Percentiles rank a stretch among this genome's conserved stretches.
Conservation (phyloP, 179 eudicot genomes). For the Sideroxylon spinosum region DNA sequence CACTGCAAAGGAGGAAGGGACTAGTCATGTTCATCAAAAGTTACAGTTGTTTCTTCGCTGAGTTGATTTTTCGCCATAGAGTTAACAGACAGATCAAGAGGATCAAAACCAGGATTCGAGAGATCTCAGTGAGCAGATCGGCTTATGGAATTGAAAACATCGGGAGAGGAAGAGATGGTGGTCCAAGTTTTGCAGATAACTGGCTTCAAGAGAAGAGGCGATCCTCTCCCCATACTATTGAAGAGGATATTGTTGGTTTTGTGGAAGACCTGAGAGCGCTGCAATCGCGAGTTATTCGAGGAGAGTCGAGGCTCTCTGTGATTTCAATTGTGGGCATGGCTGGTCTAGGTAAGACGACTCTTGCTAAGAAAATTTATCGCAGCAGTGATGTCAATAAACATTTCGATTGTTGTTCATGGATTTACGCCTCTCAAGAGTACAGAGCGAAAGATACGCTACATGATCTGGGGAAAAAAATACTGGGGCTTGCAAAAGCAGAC, state of each 20-base stretch:
- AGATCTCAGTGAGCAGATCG: constrained; percentile 3
- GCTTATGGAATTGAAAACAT: constrained; percentile 10
- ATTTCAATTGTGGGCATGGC: too few relatives aligned
- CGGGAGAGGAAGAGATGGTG: not conserved
- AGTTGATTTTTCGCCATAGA: not conserved
- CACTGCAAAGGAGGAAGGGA: not conserved
- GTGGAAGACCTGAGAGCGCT: not conserved
- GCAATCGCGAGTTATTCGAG: not conserved
- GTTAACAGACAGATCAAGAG: not conserved
- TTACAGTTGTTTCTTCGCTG: not conserved
- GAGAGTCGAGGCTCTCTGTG: not conserved
- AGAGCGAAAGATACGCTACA: not conserved
- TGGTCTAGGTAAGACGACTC: too few relatives aligned
- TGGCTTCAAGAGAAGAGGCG: constrained; percentile 10
- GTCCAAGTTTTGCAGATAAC: too few relatives aligned
- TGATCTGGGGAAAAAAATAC: not conserved
- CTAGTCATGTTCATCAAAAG: not conserved
- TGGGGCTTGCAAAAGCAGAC: not conserved
- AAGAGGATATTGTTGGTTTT: constrained; percentile 13
- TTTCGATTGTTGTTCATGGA: constrained; percentile 11
- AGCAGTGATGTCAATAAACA: not conserved
- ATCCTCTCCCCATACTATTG: not conserved
- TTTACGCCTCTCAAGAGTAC: constrained; percentile 14
- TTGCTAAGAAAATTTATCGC: not conserved
- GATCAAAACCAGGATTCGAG: constrained; percentile 2